Evolutionary conservation across 106 monocot genomes (phyloP).

Genomic region (Dendrobium huoshanense): DNA sequence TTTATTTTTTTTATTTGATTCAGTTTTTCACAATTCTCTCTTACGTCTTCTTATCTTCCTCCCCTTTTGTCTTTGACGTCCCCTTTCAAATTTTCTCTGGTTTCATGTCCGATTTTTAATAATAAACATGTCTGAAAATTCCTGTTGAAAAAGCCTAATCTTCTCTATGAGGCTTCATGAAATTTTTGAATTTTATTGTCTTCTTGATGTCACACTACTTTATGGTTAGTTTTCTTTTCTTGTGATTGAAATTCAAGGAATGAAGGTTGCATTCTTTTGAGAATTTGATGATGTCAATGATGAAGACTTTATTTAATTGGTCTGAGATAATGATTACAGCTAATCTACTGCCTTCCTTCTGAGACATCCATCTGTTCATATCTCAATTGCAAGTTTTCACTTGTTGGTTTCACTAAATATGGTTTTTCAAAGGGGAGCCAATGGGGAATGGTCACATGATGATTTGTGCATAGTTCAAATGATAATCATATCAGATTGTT

Average conservation of each 20-base stretch:
- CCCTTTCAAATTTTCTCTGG: no score
- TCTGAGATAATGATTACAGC: not conserved
- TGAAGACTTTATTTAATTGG: not conserved
- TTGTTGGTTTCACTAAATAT: not conserved
- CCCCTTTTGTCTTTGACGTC: no score
- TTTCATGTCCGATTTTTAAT: not conserved
- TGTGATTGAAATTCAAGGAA: not conserved
- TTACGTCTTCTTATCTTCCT: no score
- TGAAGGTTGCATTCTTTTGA: not conserved
- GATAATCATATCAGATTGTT: not conserved
- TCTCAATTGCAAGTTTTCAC: not conserved
- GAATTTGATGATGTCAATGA: not conserved
- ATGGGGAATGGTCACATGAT: not conserved
- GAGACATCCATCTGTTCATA: not conserved
- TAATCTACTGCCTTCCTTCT: not conserved
- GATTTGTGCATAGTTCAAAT: slow-evolving; percentile 5
- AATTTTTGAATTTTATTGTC: not conserved
- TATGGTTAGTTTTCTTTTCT: no score
- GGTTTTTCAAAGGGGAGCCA: not conserved
- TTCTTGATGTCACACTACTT: not conserved
- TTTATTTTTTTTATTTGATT: no score
- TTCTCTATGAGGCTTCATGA: not conserved
- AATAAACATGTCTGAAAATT: not conserved
- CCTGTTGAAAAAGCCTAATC: not conserved
- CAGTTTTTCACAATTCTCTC: no score